Conservation (phyloP, 495 filamentous ascomycete genomes). For the Lindgomyces ingoldianus region DNA sequence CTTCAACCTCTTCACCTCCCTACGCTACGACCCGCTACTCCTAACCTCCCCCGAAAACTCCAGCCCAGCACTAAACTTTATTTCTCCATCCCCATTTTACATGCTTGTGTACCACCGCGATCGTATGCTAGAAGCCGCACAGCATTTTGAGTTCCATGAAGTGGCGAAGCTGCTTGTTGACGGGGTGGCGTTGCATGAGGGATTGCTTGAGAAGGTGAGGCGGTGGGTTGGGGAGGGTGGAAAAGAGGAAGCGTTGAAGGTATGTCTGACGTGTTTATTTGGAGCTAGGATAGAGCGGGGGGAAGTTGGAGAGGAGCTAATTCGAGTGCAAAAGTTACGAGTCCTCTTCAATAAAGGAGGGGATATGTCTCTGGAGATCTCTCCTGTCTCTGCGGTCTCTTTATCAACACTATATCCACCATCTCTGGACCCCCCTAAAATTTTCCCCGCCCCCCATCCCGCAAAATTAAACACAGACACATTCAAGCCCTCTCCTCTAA, state of each 20-base stretch:
- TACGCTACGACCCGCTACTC: constrained; percentile 73
- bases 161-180: constrained; percentile 51
- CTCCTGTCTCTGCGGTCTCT: constrained; percentile 52
- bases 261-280: no score
- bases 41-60: constrained; percentile 49
- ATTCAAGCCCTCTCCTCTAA: constrained; percentile 32
- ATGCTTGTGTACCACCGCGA: constrained; percentile 81
- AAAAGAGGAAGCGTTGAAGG: constrained; percentile 36
- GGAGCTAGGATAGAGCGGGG: no score
- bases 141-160: constrained; percentile 63
- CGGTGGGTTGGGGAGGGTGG: constrained; percentile 17
- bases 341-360: constrained; percentile 33
- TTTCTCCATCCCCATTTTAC: constrained; percentile 67
- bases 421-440: constrained; percentile 50
- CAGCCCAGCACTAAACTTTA: constrained; percentile 44
- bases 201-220: constrained; percentile 36
- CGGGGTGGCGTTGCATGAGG: constrained; percentile 45
- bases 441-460: constrained; percentile 37
- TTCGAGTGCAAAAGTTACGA: no score
- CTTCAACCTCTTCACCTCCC: constrained; percentile 70
- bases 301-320: no score
- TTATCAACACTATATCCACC: constrained; percentile 58
- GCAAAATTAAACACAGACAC: constrained; percentile 4
- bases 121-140: constrained; percentile 73
- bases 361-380: constrained; percentile 45